Base-by-base conservation (phyloP, 2,329 filamentous ascomycete genomes). In the Pleoardoris graminearum region DNA sequence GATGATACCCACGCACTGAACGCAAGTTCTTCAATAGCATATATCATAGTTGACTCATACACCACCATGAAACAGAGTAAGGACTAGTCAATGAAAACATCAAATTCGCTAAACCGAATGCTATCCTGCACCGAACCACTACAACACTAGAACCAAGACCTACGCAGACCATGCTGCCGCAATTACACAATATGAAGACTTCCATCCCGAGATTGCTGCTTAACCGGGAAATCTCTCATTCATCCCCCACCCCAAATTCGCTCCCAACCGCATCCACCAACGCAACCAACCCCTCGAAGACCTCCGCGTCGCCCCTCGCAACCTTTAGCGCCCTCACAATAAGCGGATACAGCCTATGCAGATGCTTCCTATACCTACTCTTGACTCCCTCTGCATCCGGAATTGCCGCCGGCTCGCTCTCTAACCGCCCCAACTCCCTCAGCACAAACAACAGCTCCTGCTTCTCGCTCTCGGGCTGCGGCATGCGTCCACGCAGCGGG, bases 401-500 rank as follows among this genome's bases (percentile, higher is more conserved):
- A 22, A 94, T 88, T 0, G 89, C 87, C 3, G 82, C 81, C 0
- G 85, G 82, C 59, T 91, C 87, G 49, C 87, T 89, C 49, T 81
- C 78, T 53, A 97, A 76, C 16, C 80, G 78, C 1, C 89, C 82
- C 29, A 96, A 77, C 39, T 83, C 78, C 43, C 77, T 75, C 16
- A 97, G 77, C 21, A 92, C 80, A 65, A 89, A 88, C 4, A 89
- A 69, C 10, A 99, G 76, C 68, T 96, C 94, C 56, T 83, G 86
- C 37, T 90, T 83, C 66, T 96, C 90, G 7, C 85, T 87, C 4
- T 90, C 79, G 0, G 93, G 93, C 69, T 94, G 90, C 4, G 94
- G 94, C 85, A 95, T 94, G 44, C 86, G 83, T 0, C 94, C 92
- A 12, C 94, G 62, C 17, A 99, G 78, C 0, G 93, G 92, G 68